Base-by-base conservation (phyloP, 805 yeast genomes). In the Tetrapisispora iriomotensis region DNA sequence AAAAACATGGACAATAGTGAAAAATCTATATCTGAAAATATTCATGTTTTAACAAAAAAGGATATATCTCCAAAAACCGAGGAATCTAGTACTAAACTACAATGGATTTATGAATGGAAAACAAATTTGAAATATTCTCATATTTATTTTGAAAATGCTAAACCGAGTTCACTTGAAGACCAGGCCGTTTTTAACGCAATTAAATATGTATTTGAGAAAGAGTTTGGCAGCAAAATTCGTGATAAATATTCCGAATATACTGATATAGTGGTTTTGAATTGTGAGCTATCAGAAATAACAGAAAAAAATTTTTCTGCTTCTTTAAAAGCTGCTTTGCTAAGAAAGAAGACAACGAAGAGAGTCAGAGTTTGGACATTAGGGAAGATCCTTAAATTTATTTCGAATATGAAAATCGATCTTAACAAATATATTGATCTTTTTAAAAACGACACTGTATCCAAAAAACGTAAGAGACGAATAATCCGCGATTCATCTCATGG, bases 31-130 rank as follows among this genome's bases (percentile, higher is more conserved):
- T n/a, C n/a, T n/a, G n/a, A n/a, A n/a, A n/a, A n/a, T n/a, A n/a
- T n/a, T n/a, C n/a, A n/a, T n/a, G n/a, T n/a, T n/a, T n/a, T n/a
- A n/a, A n/a, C n/a, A n/a, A n/a, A n/a, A n/a, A n/a, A n/a, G n/a
- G n/a, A n/a, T n/a, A n/a, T n/a, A n/a, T n/a, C n/a, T n/a, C 3
- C 24, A 14, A n/a, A 33, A 19, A 3, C 22, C 15, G 36, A 15
- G 15, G n/a, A 22, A 10, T 8, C 21, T 9, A 27, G 24, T 9
- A 34, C 40, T 2, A 46, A 39, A 36, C 41, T 42, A 19, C 26
- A 17, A n/a, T 49, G 49, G 50, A 43, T 25, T 23, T 30, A 33
- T 8, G 47, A 42, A 20, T 45, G 48, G 49, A 39, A 30, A 7
- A 24, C 30, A 26, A 43, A 38, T 20, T 35, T 49, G 20, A 41